phyloP scores from a whole-genome alignment of 2,329 filamentous ascomycete species.

The Alternaria metachromatica region DNA sequence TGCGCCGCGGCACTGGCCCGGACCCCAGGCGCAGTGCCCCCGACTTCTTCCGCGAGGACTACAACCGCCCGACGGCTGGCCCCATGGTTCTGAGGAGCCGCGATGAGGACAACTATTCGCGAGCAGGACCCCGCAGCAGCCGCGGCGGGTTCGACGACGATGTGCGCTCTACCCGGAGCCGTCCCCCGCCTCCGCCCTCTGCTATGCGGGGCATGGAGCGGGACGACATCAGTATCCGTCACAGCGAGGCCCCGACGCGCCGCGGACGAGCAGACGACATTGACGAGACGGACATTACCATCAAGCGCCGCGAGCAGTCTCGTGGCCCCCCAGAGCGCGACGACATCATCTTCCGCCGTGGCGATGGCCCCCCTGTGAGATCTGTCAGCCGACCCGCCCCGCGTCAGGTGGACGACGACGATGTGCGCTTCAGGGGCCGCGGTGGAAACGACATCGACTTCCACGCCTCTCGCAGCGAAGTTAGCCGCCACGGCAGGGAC shows the following conservation, averaged over 20 bases:
- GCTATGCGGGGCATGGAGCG: slow-evolving; percentile 38
- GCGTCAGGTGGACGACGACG: slow-evolving; percentile 52
- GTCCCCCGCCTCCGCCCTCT: slow-evolving; percentile 35
- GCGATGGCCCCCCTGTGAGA: slow-evolving; percentile 45
- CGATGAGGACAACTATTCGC: slow-evolving; percentile 47
- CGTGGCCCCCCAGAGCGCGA: slow-evolving; percentile 42
- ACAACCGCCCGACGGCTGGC: slow-evolving; percentile 56
- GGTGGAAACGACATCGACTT: slow-evolving; percentile 44
- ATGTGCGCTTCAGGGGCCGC: slow-evolving; percentile 56
- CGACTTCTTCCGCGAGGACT: slow-evolving; percentile 58
- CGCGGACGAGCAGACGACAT: slow-evolving; percentile 45
- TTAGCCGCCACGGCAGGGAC: slow-evolving; percentile 32
- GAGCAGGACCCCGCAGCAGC: slow-evolving; percentile 38
- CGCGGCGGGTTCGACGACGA: slow-evolving; percentile 52
- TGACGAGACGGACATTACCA: slow-evolving; percentile 47
- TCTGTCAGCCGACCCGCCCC: slow-evolving; percentile 31
- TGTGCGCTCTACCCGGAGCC: slow-evolving; percentile 43
- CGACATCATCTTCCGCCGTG: slow-evolving; percentile 54
- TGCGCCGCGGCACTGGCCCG: slow-evolving; percentile 43
- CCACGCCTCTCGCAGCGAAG: slow-evolving; percentile 31
- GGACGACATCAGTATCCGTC: slow-evolving; percentile 51
- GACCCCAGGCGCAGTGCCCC: slow-evolving; percentile 53
- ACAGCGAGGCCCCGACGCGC: slow-evolving; percentile 38
- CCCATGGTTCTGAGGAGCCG: slow-evolving; percentile 55
- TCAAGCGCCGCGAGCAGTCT: slow-evolving; percentile 45